Evolutionary conservation across 768 basidiomycete species (phyloP), one percentile per base, ranked within the genome.

Genomic region (Russula earlei): DNA sequence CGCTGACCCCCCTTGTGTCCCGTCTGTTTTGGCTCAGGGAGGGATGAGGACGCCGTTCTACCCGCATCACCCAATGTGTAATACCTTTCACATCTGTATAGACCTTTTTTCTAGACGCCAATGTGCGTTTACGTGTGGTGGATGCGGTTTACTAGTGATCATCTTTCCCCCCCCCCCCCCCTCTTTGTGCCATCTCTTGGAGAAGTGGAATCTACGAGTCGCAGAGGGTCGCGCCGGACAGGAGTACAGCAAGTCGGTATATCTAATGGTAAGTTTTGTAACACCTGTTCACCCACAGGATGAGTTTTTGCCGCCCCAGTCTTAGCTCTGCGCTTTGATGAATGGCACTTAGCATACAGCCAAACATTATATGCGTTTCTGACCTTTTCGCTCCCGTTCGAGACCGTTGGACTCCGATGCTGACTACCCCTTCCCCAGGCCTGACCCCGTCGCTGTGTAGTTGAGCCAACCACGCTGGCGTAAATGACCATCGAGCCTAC

Each of bases 31-130:
- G 49, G 19, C 56, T 47, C 59, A 90, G 87, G 88, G 52, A 76
- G 84, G 65, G 87, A 90, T 64, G 87, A 90, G 71, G 75, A 87
- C 54, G 82, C 79, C 20, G 71, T 83, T 54, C 68, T 78, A 42
- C 87, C 88, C 14, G 87, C 59, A 38, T 51, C 62, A 12, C 50
- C 52, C 36, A 56, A 60, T 38, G 50, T 62, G 59, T 62, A 62
- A 54, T 59, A 40, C 52, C 20, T 31, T 37, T 25, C 25, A 22
- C 54, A 56, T 53, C 29, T 33, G 43, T 60, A 60, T 55, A 52
- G 49, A 54, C 42, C 33, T 54, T 41, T 55, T 54, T 61, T 53
- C 5, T 43, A 50, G 48, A 44, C 34, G 19, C 52, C 56, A 58
- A 53, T 15, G n/a, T 19, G 27, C 44, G 11, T 11, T 17, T 14